A percentile compares a stretch with the other conserved stretches of the same genome.
Evolutionary conservation across 1,139 yeast species (phyloP).

Genomic region (Blastobotrys illinoisensis): DNA sequence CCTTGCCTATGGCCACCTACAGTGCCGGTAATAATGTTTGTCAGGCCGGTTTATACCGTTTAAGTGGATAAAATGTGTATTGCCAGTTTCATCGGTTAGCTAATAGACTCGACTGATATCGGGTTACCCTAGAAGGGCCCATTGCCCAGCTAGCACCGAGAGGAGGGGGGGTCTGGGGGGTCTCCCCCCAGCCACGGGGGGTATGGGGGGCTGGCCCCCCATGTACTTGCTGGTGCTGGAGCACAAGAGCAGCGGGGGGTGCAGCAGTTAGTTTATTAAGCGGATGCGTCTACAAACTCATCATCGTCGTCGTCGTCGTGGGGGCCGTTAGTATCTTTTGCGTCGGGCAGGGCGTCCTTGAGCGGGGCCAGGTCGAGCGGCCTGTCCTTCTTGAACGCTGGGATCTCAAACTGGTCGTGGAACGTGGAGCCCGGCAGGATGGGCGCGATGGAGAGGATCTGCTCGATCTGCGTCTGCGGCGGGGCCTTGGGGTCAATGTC

Average conservation of each 20-base stretch:
- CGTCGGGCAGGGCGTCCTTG: conserved; percentile 8
- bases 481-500: conserved; percentile 42
- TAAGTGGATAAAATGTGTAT: no score
- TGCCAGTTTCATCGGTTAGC: no score
- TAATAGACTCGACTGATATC: no score
- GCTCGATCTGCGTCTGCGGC: conserved; percentile 48
- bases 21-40: no score
- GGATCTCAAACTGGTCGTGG: conserved; percentile 57
- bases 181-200: no score
- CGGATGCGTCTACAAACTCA: conserved; percentile 23
- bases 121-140: no score
- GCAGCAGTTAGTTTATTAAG: not conserved
- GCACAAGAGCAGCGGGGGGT: no score
- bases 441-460: conserved; percentile 58
- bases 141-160: no score
- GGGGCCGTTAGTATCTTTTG: conserved; percentile 6
- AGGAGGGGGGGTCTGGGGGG: no score
- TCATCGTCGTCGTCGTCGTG: conserved; percentile 19
- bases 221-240: no score
- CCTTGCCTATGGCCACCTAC: no score
- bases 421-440: conserved; percentile 72
- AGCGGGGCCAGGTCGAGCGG: not conserved
- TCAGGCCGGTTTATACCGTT: no score
- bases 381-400: conserved; percentile 52
- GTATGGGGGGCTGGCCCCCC: not conserved